Evolutionary conservation across 2,329 filamentous ascomycete species (phyloP), one percentile per base, ranked within the genome.

Genomic region (Davidsoniella virescens): DNA sequence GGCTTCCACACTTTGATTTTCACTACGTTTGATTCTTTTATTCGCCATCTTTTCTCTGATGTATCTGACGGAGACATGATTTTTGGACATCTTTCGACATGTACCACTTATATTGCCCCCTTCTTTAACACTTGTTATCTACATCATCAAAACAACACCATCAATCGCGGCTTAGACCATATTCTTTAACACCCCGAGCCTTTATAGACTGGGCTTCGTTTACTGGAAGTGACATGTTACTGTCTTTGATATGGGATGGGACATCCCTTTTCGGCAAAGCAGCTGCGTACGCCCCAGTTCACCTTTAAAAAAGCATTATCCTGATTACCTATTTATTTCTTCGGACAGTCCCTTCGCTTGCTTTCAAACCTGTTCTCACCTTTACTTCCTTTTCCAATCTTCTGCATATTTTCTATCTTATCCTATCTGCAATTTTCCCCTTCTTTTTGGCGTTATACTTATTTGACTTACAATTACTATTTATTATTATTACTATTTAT

Each of bases 391-490:
- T 33, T 33, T 42, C 20, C 3, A 12, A 12, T 23, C 16, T 16
- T 43, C 29, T 33, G 29, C 29, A 33, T 43, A 41, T 41, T 41
- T 10, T 7, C 10, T 44, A 7, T 44, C 18, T 4, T 18, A 14
- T 5, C 36, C 36, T 51, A 51, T 50, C 45, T 37, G 16, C 45
- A 18, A 10, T 36, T 54, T 50, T 5, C 5, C 5, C 20, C 26
- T 41, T n/a, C 17, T 12, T 25, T 33, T 36, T 40, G 23, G 23
- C 45, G 45, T 40, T 18, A 38, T 40, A 12, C 33, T 17, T 47
- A 44, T 44, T 44, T 44, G 16, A 20, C 23, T 17, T 47, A 25
- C 33, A 20, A 33, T 47, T 40, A 25, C 14, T 33, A n/a, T 26
- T 29, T 26, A 14, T 44, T 51, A 18, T 36, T 40, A 26, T 23